These are phyloP conservation scores for Hemerocallis citrina DNA, from an alignment of 106 monocot genomes.

Conservation along the genomic window DNA sequence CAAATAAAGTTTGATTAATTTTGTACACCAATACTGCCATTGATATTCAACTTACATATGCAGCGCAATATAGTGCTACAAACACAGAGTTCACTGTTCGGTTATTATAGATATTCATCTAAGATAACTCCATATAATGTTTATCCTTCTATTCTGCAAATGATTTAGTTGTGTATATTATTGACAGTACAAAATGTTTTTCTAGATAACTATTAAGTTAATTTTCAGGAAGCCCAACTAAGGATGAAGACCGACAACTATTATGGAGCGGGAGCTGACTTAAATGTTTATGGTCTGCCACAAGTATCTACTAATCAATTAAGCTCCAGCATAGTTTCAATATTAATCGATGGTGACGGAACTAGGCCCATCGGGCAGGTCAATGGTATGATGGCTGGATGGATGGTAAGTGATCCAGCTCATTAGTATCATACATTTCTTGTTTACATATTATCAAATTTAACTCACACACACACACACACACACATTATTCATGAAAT, in stretches of 20 bases:
- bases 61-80: too few relatives aligned
- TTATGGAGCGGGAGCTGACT: conserved; percentile 3
- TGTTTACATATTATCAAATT: background rate
- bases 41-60: too few relatives aligned
- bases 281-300: conserved; percentile 8
- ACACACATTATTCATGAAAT: background rate
- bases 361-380: background rate
- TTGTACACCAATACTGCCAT: too few relatives aligned
- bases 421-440: background rate
- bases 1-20: too few relatives aligned
- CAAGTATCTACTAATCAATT: conserved; percentile 6
- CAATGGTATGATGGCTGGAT: conserved; percentile 6
- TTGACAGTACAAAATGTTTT: too few relatives aligned
- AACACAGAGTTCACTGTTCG: too few relatives aligned
- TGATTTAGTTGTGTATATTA: too few relatives aligned
- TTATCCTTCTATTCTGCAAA: too few relatives aligned
- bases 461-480: too few relatives aligned
- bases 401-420: background rate
- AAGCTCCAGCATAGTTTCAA: background rate
- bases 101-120: too few relatives aligned
- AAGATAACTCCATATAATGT: too few relatives aligned
- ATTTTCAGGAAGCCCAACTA: conserved; percentile 4
- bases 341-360: conserved; percentile 6
- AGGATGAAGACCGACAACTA: conserved; percentile 3
- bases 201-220: too few relatives aligned